Evolutionary conservation across 2,329 filamentous ascomycete genomes (phyloP).

Genomic region (Colletotrichum sp.): DNA sequence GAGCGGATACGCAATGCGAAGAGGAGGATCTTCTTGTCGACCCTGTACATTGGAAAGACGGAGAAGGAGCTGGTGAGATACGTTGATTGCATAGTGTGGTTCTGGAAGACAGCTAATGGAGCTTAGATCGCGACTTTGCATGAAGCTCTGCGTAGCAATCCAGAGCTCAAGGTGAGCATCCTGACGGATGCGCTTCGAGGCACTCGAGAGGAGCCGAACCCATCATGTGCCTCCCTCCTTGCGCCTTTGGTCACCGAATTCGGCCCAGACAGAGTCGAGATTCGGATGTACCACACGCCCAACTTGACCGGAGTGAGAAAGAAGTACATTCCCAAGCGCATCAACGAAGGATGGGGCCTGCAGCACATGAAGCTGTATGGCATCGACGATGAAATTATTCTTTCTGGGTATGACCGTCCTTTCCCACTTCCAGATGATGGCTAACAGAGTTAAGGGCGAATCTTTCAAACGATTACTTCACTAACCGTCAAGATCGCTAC

Average conservation of each 20-base stretch:
- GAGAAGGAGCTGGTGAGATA: conserved; percentile 77
- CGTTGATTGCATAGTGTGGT: background rate
- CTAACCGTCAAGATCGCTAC: conserved; percentile 92
- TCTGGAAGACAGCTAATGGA: background rate
- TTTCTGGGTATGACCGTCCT: conserved; percentile 71
- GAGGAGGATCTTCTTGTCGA: conserved; percentile 87
- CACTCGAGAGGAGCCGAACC: conserved; percentile 84
- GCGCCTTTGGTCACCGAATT: conserved; percentile 85
- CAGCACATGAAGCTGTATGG: conserved; percentile 99
- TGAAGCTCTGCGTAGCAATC: conserved; percentile 74
- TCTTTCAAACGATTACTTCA: conserved; percentile 92
- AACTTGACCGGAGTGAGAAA: conserved; percentile 90
- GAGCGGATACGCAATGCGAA: conserved; percentile 82
- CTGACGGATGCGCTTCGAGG: conserved; percentile 90
- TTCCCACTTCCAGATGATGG: too few species aligned
- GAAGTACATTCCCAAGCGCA: conserved; percentile 80
- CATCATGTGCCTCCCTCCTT: conserved; percentile 88
- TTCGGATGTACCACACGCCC: conserved; percentile 98
- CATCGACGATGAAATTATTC: conserved; percentile 91
- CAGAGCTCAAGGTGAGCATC: conserved; percentile 81
- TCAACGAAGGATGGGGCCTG: conserved; percentile 97
- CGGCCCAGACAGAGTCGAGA: conserved; percentile 81
- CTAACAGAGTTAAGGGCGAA: conserved; percentile 64
- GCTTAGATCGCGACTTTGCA: conserved; percentile 74
- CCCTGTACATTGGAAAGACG: conserved; percentile 92